phyloP scores from a whole-genome alignment of 1,284 basidiomycete genomes.

The Ganoderma lingzhi region DNA sequence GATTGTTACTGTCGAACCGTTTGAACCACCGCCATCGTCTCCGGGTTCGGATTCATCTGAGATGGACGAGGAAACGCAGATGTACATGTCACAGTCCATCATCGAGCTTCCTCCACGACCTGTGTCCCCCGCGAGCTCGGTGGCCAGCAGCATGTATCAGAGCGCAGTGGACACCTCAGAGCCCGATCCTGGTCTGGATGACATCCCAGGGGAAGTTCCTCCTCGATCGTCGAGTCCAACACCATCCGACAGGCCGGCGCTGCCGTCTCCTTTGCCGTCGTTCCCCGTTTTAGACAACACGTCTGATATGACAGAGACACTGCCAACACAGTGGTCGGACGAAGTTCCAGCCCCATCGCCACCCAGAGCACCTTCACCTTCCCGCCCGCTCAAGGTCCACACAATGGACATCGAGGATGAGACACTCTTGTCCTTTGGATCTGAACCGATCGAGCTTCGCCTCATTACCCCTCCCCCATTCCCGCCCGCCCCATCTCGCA shows the following conservation, averaged over 20 bases:
- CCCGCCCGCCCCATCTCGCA: slow-evolving; percentile 1
- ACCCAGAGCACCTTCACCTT: background rate
- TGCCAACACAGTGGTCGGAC: background rate
- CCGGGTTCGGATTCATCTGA: slow-evolving; percentile 50
- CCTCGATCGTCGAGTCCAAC: slow-evolving; percentile 12
- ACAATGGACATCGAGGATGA: slow-evolving; percentile 47
- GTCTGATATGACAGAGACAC: background rate
- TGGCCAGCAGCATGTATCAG: slow-evolving; percentile 65
- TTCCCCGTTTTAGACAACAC: background rate
- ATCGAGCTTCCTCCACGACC: slow-evolving; percentile 55
- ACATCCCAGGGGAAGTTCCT: slow-evolving; percentile 24
- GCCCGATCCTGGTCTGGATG: slow-evolving; percentile 16
- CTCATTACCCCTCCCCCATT: slow-evolving; percentile 54
- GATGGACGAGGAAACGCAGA: slow-evolving; percentile 69
- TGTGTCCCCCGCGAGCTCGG: slow-evolving; percentile 53
- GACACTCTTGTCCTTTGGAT: slow-evolving; percentile 62
- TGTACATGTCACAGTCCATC: slow-evolving; percentile 80
- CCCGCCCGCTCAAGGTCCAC: background rate
- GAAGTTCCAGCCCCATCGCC: background rate
- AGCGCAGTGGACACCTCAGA: slow-evolving; percentile 68
- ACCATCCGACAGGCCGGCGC: slow-evolving; percentile 1
- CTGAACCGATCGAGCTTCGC: slow-evolving; percentile 62
- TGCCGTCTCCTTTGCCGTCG: slow-evolving; percentile 1
- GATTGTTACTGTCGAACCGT: slow-evolving; percentile 6
- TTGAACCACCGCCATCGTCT: slow-evolving; percentile 39